These are phyloP conservation scores for Leishmania arabica DNA, from an alignment of 208 protist genomes.

Conservation along the genomic window DNA sequence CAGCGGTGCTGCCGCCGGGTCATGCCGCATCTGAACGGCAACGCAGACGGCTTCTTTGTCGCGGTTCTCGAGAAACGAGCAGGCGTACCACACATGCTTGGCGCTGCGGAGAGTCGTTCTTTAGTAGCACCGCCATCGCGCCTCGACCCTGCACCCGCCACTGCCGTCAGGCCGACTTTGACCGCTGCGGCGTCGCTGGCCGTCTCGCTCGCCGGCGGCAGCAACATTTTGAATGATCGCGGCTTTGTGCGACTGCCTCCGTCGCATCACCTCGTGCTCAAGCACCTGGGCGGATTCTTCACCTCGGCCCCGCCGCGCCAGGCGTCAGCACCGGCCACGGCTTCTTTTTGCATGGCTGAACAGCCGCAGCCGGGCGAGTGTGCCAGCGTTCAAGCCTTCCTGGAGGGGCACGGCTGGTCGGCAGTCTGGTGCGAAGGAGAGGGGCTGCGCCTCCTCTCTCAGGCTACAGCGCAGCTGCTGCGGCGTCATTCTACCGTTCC, in stretches of 20 bases:
- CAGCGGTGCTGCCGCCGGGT: conserved; percentile 59
- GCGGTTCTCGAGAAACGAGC: conserved; percentile 45
- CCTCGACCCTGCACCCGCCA: neutral
- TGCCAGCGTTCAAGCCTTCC: conserved; percentile 14
- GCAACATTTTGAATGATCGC: conserved; percentile 27
- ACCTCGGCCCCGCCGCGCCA: neutral
- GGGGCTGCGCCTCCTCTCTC: conserved; percentile 51
- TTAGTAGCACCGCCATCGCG: neutral
- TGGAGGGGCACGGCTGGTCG: conserved; percentile 18
- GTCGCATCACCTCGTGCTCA: conserved; percentile 32
- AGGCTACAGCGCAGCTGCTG: conserved; percentile 24
- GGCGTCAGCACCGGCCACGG: neutral
- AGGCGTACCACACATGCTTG: neutral
- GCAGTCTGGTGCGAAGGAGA: conserved; percentile 45
- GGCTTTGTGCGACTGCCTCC: conserved; percentile 31
- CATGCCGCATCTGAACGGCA: conserved; percentile 67
- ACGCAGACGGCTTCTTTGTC: conserved; percentile 80
- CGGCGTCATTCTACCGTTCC: conserved; percentile 18
- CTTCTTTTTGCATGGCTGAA: neutral
- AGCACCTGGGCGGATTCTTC: conserved; percentile 43
- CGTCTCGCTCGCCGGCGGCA: conserved; percentile 15
- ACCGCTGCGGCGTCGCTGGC: conserved; percentile 19
- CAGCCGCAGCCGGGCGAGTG: conserved; percentile 9
- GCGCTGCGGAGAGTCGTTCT: neutral
- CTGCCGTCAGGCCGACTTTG: neutral